These are phyloP conservation scores for Solanum sejunctum DNA, from an alignment of 257 asterid species.

Conservation along the genomic window DNA sequence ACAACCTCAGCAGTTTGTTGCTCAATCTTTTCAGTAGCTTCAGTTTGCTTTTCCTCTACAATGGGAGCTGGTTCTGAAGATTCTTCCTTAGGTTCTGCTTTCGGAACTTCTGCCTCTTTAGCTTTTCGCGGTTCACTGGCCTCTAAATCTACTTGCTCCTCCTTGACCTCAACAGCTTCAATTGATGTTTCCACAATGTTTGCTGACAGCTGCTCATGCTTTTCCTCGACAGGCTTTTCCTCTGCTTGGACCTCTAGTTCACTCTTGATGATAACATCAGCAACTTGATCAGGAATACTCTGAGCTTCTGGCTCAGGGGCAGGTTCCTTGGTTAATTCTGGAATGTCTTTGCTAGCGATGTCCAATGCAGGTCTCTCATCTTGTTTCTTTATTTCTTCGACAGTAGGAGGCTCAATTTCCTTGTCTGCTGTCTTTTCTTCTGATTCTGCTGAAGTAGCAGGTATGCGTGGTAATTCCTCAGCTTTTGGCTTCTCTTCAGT, in stretches of 20 bases:
- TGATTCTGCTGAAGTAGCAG: conserved; percentile 2
- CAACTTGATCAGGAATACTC: background rate
- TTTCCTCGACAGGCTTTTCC: conserved; percentile 9
- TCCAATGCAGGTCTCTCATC: conserved; percentile 15
- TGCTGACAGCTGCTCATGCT: conserved; percentile 10
- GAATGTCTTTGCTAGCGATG: background rate
- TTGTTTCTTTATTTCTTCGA: conserved; percentile 12
- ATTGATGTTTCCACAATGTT: conserved; percentile 10
- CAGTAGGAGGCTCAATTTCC: conserved; percentile 19
- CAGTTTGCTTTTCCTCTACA: conserved; percentile 22
- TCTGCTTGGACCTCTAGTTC: conserved; percentile 11
- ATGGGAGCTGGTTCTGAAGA: conserved; percentile 8
- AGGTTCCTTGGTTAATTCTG: conserved; percentile 6
- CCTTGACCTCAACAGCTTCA: conserved; percentile 11
- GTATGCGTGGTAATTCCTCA: conserved; percentile 2
- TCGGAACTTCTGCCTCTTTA: conserved; percentile 16
- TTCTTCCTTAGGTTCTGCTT: conserved; percentile 6
- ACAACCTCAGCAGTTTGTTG: conserved; percentile 14
- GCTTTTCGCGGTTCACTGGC: conserved; percentile 10
- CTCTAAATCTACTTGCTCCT: conserved; percentile 9
- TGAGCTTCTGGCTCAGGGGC: background rate
- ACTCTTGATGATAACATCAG: background rate
- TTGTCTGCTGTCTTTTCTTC: conserved; percentile 22
- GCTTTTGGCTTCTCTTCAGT: conserved; percentile 8
- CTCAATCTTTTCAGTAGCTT: conserved; percentile 7